Evolutionary conservation across 2,329 filamentous ascomycete genomes (phyloP), one percentile per base, ranked within the genome.

Genomic region (Raffaelea arxii): DNA sequence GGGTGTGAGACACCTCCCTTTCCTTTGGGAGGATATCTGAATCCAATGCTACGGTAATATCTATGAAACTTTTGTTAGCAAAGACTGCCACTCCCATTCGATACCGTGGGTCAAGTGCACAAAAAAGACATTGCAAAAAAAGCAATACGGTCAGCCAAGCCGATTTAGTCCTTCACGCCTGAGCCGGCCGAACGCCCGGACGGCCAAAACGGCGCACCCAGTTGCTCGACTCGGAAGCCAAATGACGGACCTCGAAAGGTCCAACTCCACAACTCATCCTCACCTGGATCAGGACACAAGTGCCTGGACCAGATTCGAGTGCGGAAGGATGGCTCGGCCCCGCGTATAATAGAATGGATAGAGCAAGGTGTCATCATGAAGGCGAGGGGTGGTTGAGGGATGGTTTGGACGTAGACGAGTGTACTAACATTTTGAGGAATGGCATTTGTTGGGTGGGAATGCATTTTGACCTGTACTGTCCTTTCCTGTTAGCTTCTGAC

Each of bases 251-350:
- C 51, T 48, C 58, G 41, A 43, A 35, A 39, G 42, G 39, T 49
- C 68, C 62, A 78, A 84, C 83, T 86, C 78, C 82, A 86, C 83
- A 82, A 86, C 83, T 74, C 62, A 65, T 86, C 82, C 72, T 86
- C 65, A 69, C n/a, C 18, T 64, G 54, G 56, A 57, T 58, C 22
- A 12, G 24, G 16, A 30, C 32, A 43, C 16, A 40, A 25, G 19
- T n/a, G 32, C 22, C n/a, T n/a, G 32, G 16, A 12, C 30, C 57
- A 58, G 63, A 61, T 78, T 87, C 69, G 62, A 77, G 82, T 85
- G 78, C 64, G 82, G 77, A 74, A 86, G 84, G 69, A 77, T 79
- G 75, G 77, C 80, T 84, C 71, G 82, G 81, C 70, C 62, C 68
- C 67, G 65, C 74, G 73, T 63, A 71, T 84, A 74, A 78, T 82